Conservation (phyloP, 805 yeast species). For the Candida nemodendra region DNA sequence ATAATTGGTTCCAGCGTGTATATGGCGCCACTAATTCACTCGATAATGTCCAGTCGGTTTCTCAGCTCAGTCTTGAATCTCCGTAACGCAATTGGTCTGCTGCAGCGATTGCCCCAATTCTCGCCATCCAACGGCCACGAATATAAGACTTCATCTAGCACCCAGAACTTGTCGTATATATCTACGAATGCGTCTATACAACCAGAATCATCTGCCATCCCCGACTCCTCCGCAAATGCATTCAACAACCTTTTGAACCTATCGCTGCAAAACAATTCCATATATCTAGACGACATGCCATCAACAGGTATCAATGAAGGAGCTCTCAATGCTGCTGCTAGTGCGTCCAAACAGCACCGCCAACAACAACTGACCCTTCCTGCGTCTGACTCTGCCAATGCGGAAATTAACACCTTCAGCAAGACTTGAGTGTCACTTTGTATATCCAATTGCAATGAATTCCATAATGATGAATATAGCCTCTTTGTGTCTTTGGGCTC, state of each 20-base stretch:
- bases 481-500: no score
- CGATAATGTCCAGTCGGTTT: conserved; percentile 69
- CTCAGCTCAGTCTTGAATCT: conserved; percentile 47
- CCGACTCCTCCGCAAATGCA: conserved; percentile 27
- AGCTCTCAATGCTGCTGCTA: conserved; percentile 10
- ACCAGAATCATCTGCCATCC: conserved; percentile 6
- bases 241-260: conserved; percentile 29
- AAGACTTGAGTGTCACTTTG: no score
- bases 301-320: conserved; percentile 20
- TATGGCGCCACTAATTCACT: conserved; percentile 79
- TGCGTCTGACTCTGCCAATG: background rate
- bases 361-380: no score
- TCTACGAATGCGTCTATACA: conserved; percentile 1
- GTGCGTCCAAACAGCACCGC: no score
- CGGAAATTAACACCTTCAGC: background rate
- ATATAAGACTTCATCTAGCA: conserved; percentile 27
- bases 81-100: conserved; percentile 44
- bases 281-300: conserved; percentile 26
- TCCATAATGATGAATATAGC: no score
- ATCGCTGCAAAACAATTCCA: conserved; percentile 27
- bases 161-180: background rate
- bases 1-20: conserved; percentile 90
- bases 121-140: conserved; percentile 62
- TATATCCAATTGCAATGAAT: no score
- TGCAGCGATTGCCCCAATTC: conserved; percentile 51